Evolutionary conservation across 306 rosid genomes (phyloP).

Genomic region (Lupinus albus): DNA sequence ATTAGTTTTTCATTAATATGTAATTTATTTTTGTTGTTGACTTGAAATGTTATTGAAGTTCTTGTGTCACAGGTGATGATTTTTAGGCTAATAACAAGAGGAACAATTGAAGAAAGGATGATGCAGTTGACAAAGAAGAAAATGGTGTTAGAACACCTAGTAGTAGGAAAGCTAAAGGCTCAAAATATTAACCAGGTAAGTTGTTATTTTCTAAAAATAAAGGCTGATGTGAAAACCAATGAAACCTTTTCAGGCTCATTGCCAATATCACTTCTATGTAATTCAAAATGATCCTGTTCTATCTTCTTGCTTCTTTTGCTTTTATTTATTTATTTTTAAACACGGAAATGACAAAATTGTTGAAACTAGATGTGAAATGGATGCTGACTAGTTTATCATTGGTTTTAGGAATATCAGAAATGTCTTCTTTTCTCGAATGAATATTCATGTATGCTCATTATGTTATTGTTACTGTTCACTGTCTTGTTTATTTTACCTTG

Average conservation of each 20-base stretch:
- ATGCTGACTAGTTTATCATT: conserved; percentile 25
- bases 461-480: conserved; percentile 1
- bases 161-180: conserved; percentile 92
- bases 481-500: conserved; percentile 6
- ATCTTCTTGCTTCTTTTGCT: conserved; percentile 7
- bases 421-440: neutral
- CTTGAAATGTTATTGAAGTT: conserved; percentile 32
- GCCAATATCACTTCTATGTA: conserved; percentile 6
- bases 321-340: conserved; percentile 5
- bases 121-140: conserved; percentile 99
- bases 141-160: conserved; percentile 98
- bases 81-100: conserved; percentile 89
- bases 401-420: neutral
- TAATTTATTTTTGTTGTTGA: conserved; percentile 29
- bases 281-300: neutral
- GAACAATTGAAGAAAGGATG: conserved; percentile 98
- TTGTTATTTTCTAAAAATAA: conserved; percentile 24
- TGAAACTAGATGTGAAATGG: conserved; percentile 20
- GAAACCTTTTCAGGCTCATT: conserved; percentile 16
- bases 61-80: conserved; percentile 80
- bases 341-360: neutral
- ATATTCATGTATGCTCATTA: conserved; percentile 16
- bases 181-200: conserved; percentile 95
- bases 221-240: conserved; percentile 24
- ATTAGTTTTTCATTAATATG: conserved; percentile 30